These are phyloP conservation scores for Sphaerostilbella broomeana DNA, from an alignment of 2,329 filamentous ascomycete species.

Conservation along the genomic window DNA sequence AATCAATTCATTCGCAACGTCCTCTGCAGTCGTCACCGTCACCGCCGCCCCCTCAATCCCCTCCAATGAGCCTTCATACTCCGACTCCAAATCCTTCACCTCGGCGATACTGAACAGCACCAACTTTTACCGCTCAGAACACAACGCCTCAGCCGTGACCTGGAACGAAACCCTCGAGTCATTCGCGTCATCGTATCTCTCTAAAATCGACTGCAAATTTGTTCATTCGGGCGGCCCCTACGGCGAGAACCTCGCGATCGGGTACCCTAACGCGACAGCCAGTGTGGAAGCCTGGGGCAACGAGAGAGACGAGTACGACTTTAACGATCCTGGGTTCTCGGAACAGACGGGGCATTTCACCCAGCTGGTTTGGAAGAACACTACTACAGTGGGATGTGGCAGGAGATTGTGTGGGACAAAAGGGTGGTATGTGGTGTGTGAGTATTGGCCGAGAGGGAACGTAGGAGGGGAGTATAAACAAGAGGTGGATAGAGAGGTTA, in stretches of 20 bases:
- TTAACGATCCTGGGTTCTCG: constrained; percentile 46
- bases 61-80: constrained; percentile 30
- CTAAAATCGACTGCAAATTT: constrained; percentile 40
- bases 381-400: constrained; percentile 52
- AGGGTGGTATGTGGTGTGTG: constrained; percentile 63
- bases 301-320: constrained; percentile 50
- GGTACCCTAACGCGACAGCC: constrained; percentile 52
- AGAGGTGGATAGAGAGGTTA: constrained; percentile 19
- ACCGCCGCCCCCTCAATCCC: constrained; percentile 29
- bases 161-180: constrained; percentile 61
- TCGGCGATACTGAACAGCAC: constrained; percentile 57
- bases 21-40: constrained; percentile 21
- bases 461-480: constrained; percentile 45
- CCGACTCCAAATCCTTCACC: constrained; percentile 32
- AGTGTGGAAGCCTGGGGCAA: constrained; percentile 61
- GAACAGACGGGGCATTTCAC: constrained; percentile 64
- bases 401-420: constrained; percentile 35
- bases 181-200: constrained; percentile 47
- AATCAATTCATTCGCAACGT: not conserved
- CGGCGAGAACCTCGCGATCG: constrained; percentile 69
- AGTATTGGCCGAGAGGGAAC: constrained; percentile 64
- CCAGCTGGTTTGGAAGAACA: constrained; percentile 64
- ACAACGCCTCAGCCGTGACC: constrained; percentile 50
- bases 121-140: constrained; percentile 57
- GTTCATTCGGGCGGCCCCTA: constrained; percentile 55